Percentiles rank a stretch among this genome's conserved stretches.
Evolutionary conservation across 2,329 filamentous ascomycete species (phyloP).

Genomic region (Ilyonectria mors-panacis): DNA sequence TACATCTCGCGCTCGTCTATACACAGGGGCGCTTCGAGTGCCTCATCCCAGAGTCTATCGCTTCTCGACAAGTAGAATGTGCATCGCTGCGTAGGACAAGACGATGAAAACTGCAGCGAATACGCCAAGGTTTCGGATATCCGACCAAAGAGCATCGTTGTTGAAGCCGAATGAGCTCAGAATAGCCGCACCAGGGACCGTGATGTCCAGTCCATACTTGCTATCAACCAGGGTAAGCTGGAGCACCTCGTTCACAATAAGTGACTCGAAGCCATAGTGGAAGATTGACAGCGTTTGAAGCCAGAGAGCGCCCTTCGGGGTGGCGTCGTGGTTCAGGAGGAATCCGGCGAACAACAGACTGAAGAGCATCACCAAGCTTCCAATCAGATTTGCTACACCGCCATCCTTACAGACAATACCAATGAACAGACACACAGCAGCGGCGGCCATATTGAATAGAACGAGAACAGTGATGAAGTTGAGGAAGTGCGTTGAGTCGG

Average conservation of each 20-base stretch:
- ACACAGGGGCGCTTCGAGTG: slow-evolving; percentile 3
- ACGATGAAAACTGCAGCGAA: slow-evolving; percentile 89
- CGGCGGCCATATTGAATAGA: slow-evolving; percentile 95
- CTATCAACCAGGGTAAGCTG: slow-evolving; percentile 91
- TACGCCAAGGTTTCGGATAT: slow-evolving; percentile 84
- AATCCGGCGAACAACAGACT: slow-evolving; percentile 95
- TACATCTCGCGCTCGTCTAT: slow-evolving; percentile 18
- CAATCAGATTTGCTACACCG: slow-evolving; percentile 92
- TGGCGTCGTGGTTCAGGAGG: slow-evolving; percentile 93
- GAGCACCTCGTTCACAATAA: slow-evolving; percentile 97
- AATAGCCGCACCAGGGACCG: slow-evolving; percentile 94
- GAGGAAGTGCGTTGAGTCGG: slow-evolving; percentile 86
- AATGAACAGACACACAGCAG: slow-evolving; percentile 94
- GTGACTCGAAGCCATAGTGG: slow-evolving; percentile 95
- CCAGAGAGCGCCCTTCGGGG: slow-evolving; percentile 89
- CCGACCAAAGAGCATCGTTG: slow-evolving; percentile 86
- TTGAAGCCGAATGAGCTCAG: slow-evolving; percentile 96
- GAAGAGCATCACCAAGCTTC: slow-evolving; percentile 97
- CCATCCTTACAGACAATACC: slow-evolving; percentile 94
- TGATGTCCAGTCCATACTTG: slow-evolving; percentile 96
- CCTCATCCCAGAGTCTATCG: slow-evolving; percentile 52
- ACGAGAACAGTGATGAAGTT: slow-evolving; percentile 94
- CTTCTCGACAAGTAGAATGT: slow-evolving; percentile 92
- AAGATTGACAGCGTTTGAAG: slow-evolving; percentile 96
- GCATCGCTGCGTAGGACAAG: slow-evolving; percentile 93